Base-by-base conservation (phyloP, 2,329 filamentous ascomycete genomes). In the Monosporascus sp. region DNA sequence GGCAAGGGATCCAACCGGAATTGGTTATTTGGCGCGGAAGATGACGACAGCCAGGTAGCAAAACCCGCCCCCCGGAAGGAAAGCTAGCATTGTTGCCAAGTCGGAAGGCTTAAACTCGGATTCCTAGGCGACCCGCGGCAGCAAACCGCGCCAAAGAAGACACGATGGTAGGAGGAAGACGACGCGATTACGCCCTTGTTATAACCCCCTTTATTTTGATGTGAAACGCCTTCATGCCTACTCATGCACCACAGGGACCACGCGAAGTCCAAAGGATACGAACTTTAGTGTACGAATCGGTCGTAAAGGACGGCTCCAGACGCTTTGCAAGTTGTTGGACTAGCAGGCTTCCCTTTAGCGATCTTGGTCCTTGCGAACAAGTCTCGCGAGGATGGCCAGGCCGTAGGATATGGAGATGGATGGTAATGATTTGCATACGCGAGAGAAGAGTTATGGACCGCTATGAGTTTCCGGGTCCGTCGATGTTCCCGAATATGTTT, bases 1-100 rank as follows among this genome's bases (percentile, higher is more conserved):
- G 74, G 74, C 57, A 81, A 77, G 66, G 80, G 77, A 45, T 74
- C 76, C 41, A 72, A 77, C 49, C 73, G 80, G 51, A 69, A 76
- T 62, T 88, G 84, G 83, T 73, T 82, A 7, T 80, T 83, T 56
- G 78, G 79, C 18, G 79, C 77, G 44, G 76, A 77, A 46, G 77
- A 77, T 31, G 76, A 77, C 24, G 72, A 76, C 54, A 55, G 35
- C 14, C 53, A 57, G 39, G 70, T 76, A 50, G 62, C 66, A 41
- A 66, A 70, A 49, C 58, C 68, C 9, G 67, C 69, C 7, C 7
- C 67, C 70, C 5, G 72, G 72, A 43, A 73, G 74, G 63, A 74
- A 73, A 65, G 69, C 63, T 50, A 35, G 54, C 22, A 53, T 54
- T 24, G 39, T 60, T 45, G 61, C 54, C 50, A 62, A 63, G 43